These are phyloP conservation scores for Gaertneriomyces sp. DNA, from an alignment of 192 early-diverging fungal genomes.

Conservation along the genomic window DNA sequence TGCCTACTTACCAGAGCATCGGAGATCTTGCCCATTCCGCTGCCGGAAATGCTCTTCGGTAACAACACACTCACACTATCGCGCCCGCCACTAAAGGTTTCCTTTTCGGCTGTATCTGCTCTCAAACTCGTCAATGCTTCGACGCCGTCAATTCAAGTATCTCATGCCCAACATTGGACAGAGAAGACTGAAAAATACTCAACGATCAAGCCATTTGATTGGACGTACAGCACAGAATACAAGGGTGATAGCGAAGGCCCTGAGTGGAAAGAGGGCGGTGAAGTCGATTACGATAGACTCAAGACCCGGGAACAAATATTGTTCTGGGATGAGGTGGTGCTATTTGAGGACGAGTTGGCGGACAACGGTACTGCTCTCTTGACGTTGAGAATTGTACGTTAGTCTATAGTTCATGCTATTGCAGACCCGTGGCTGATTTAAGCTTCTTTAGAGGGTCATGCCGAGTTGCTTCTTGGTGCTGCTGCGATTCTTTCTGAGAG, in stretches of 20 bases:
- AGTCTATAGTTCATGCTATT: not conserved
- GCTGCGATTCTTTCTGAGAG: conserved; percentile 82
- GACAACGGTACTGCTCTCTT: conserved; percentile 89
- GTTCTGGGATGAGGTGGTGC: conserved; percentile 89
- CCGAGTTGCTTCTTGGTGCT: conserved; percentile 84
- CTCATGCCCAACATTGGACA: conserved; percentile 82
- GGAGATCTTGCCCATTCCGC: conserved; percentile 51
- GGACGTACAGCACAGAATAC: conserved; percentile 91
- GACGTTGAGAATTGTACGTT: conserved; percentile 69
- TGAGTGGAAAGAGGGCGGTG: not conserved
- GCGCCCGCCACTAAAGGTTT: conserved; percentile 50
- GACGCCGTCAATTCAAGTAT: conserved; percentile 72
- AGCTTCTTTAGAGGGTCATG: conserved; percentile 79
- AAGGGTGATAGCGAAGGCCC: conserved; percentile 37
- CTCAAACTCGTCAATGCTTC: conserved; percentile 67
- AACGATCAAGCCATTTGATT: conserved; percentile 81
- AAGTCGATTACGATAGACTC: conserved; percentile 76
- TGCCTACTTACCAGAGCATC: conserved; percentile 8
- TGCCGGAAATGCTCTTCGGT: conserved; percentile 98
- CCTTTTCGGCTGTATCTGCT: conserved; percentile 71
- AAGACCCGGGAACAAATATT: conserved; percentile 78
- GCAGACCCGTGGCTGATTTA: not conserved
- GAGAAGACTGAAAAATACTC: conserved; percentile 58
- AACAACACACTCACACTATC: conserved; percentile 68
- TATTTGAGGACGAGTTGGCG: conserved; percentile 95